phyloP scores from a whole-genome alignment of 768 basidiomycete genomes.

The Mycena venus region DNA sequence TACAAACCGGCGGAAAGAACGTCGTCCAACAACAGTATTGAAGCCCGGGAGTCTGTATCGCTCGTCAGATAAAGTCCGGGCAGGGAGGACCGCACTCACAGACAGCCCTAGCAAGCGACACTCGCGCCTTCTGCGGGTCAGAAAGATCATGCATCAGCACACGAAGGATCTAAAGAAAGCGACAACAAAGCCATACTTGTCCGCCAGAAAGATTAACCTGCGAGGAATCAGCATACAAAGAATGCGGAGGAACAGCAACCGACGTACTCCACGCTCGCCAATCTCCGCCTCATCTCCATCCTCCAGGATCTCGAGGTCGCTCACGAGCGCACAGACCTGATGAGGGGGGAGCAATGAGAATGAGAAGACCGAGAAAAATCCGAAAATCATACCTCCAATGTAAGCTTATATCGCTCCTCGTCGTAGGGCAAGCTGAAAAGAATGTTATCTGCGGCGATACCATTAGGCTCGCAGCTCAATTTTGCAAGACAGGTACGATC shows the following conservation, averaged over 20 bases:
- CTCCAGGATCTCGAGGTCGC: constrained; percentile 85
- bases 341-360: constrained; percentile 50
- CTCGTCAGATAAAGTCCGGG: not conserved
- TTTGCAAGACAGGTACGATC: not conserved
- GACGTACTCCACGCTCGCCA: constrained; percentile 82
- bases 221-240: constrained; percentile 34
- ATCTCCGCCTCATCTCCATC: constrained; percentile 92
- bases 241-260: not conserved
- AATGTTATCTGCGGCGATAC: constrained; percentile 66
- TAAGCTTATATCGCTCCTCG: constrained; percentile 80
- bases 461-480: not conserved
- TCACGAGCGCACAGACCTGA: constrained; percentile 74
- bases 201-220: constrained; percentile 70
- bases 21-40: constrained; percentile 87
- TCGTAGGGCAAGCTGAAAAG: constrained; percentile 84
- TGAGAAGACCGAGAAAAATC: constrained; percentile 24
- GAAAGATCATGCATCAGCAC: not conserved
- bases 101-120: constrained; percentile 86
- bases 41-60: constrained; percentile 76
- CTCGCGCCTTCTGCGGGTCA: constrained; percentile 72
- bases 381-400: constrained; percentile 72
- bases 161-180: not conserved
- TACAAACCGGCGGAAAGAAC: constrained; percentile 68
- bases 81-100: constrained; percentile 42
- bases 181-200: not conserved